phyloP scores from a whole-genome alignment of 345 rosid genomes.

The Eucalyptus sp. region DNA sequence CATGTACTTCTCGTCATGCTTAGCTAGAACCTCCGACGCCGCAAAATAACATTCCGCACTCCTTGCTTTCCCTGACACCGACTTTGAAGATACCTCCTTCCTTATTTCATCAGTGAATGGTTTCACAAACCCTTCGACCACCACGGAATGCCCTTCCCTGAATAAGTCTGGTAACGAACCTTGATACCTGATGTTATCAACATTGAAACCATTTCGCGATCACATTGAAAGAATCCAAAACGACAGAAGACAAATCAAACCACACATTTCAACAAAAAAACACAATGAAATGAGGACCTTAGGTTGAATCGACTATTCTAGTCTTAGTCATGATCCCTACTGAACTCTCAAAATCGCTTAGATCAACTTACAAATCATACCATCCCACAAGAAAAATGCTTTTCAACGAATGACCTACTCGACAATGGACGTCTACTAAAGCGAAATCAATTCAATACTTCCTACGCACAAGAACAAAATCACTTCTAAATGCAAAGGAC shows the following conservation, averaged over 20 bases:
- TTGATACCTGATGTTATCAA: constrained; percentile 24
- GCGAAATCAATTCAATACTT: neutral
- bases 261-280: neutral
- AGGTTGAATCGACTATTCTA: neutral
- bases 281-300: neutral
- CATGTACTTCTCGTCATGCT: constrained; percentile 99
- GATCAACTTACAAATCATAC: neutral
- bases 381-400: neutral
- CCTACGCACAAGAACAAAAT: neutral
- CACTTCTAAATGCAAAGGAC: neutral
- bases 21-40: constrained; percentile 84
- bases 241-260: neutral
- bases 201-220: neutral
- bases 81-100: constrained; percentile 29
- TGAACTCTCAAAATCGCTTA: neutral
- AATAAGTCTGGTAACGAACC: constrained; percentile 88
- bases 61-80: constrained; percentile 66
- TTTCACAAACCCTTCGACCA: constrained; percentile 87
- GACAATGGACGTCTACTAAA: neutral
- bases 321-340: neutral
- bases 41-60: constrained; percentile 53
- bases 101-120: constrained; percentile 52
- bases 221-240: neutral
- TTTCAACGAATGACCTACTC: neutral
- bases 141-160: constrained; percentile 92